Evolutionary conservation across 768 basidiomycete genomes (phyloP).

Genomic region (Calocera cornea): DNA sequence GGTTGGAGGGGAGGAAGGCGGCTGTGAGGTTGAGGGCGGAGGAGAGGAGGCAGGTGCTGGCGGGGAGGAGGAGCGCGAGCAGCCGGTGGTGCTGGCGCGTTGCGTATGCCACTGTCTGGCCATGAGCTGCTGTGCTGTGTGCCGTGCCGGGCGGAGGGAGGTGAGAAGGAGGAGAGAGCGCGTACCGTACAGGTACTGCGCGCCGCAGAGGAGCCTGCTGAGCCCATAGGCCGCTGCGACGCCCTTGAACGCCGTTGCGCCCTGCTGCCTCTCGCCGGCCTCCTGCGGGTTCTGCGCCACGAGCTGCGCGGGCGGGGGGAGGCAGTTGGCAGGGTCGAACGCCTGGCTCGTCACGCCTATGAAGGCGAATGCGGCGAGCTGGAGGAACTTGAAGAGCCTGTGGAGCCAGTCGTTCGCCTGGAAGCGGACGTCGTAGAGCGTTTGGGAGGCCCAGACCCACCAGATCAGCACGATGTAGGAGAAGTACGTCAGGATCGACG

Average conservation of each 20-base stretch:
- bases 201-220: not conserved
- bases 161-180: not conserved
- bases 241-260: not conserved
- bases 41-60: not conserved
- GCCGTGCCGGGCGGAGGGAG: too few species aligned
- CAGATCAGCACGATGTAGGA: slow-evolving; percentile 5
- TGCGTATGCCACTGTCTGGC: not conserved
- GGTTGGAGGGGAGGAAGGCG: not conserved
- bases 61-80: not conserved
- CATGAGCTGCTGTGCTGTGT: not conserved
- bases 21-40: not conserved
- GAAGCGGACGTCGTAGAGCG: slow-evolving; percentile 8
- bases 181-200: slow-evolving; percentile 5
- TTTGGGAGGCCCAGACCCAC: slow-evolving; percentile 8
- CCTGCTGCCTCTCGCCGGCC: not conserved
- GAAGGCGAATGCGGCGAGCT: slow-evolving; percentile 3
- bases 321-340: not conserved
- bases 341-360: not conserved
- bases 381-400: slow-evolving; percentile 2
- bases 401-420: slow-evolving; percentile 8
- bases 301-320: not conserved
- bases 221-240: not conserved
- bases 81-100: not conserved
- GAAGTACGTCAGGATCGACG: not conserved
- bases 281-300: not conserved